Evolutionary conservation across 2,329 filamentous ascomycete genomes (phyloP).

Genomic region (Colletotrichum echinochloae): DNA sequence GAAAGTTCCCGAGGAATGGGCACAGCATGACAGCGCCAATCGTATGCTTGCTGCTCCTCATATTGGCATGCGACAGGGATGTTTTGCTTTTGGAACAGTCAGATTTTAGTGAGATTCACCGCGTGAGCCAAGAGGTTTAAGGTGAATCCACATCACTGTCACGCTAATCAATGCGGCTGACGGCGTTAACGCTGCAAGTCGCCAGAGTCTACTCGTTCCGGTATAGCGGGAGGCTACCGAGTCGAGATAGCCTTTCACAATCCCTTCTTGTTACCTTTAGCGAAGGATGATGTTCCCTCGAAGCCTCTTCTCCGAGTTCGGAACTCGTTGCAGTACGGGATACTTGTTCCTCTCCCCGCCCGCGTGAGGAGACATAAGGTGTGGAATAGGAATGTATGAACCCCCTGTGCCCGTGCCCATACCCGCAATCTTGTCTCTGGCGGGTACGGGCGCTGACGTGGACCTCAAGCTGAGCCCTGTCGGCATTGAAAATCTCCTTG

Average conservation of each 20-base stretch:
- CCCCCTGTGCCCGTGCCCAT: not conserved
- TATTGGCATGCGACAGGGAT: too few relatives aligned
- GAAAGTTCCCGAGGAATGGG: not conserved
- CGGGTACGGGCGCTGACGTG: constrained; percentile 64
- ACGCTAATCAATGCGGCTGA: not conserved
- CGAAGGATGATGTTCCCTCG: not conserved
- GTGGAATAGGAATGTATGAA: not conserved
- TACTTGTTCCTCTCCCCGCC: too few relatives aligned
- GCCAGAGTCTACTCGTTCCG: not conserved
- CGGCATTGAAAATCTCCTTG: constrained; percentile 64
- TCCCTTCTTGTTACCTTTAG: not conserved
- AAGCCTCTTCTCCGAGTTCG: not conserved
- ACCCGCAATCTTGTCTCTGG: constrained; percentile 42
- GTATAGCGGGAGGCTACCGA: not conserved
- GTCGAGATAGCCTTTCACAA: not conserved
- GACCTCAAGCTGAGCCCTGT: constrained; percentile 63
- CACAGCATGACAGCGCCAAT: not conserved
- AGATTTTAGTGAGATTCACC: not conserved
- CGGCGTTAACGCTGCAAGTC: not conserved
- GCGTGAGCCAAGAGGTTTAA: too few relatives aligned
- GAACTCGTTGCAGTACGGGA: too few relatives aligned
- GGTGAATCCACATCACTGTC: too few relatives aligned
- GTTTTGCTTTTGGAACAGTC: not conserved
- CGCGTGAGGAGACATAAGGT: not conserved
- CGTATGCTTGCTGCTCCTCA: not conserved